Evolutionary conservation across 768 basidiomycete genomes (phyloP), one percentile per base, ranked within the genome.

Genomic region (Suillus americanus): DNA sequence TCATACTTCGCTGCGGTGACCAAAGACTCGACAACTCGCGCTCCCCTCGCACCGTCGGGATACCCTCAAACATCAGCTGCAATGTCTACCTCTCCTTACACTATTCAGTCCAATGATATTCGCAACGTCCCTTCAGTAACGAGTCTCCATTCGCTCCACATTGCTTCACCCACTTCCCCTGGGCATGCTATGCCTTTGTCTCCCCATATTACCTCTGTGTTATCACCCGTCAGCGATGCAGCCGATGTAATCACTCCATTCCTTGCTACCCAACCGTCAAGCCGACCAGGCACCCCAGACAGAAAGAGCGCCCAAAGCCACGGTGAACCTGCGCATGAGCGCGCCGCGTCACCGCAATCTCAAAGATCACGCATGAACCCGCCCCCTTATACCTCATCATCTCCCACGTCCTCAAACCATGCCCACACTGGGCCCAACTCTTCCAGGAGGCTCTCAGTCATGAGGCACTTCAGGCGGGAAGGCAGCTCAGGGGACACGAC

Each of bases 211-310:
- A 10, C 33, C 23, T 54, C n/a, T 18, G 18, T 41, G 13, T 7
- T 38, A 33, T 46, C 9, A 1, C 65, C 60, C 14, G 41, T 69
- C 61, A 13, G 64, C 2, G 73, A 76, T 60, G 60, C 64, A 9
- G 67, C 67, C 9, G 68, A 72, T 37, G 62, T 73, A 38, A 69
- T 75, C 25, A 14, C 67, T 0, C 74, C 75, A 23, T 75, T 75
- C 62, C 51, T 68, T 8, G 33, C 63, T 25, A 63, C 33, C 8
- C 38, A 18, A n/a, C 55, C 70, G 8, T 28, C 66, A 33, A 51
- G 20, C 55, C 66, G 13, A 57, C 43, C 53, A 50, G 18, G 53
- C 13, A 23, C 28, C 10, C 33, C 50, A 20, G 12, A 50, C 3
- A 28, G 25, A 57, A 71, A 66, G 18, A 54, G 55, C 5, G 45